Evolutionary conservation across 78 protist genomes (phyloP).

Genomic region (Monosiga brevicollis): DNA sequence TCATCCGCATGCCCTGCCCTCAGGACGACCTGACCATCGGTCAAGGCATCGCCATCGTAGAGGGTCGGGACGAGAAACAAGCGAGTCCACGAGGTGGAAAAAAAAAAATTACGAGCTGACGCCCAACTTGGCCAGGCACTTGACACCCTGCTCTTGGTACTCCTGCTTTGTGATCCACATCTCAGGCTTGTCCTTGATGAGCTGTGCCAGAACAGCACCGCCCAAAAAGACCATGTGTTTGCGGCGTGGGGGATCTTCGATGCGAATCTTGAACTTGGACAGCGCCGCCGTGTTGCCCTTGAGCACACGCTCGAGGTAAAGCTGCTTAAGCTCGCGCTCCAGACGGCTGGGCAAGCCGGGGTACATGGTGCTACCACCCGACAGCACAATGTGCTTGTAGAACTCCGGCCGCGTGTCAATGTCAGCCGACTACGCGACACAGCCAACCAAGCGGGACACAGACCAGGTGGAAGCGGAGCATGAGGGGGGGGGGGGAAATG

Average conservation of each 20-base stretch:
- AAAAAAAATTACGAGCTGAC: too few relatives aligned
- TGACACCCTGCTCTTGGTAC: slow-evolving; percentile 74
- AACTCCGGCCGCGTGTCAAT: slow-evolving; percentile 82
- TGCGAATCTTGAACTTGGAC: slow-evolving; percentile 70
- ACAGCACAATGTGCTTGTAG: slow-evolving; percentile 94
- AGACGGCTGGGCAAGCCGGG: slow-evolving; percentile 88
- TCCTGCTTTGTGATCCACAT: slow-evolving; percentile 83
- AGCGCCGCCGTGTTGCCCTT: slow-evolving; percentile 64
- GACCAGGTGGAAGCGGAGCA: too few relatives aligned
- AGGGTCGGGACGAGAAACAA: too few relatives aligned
- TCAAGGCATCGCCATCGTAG: too few relatives aligned
- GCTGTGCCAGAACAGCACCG: slow-evolving; percentile 96
- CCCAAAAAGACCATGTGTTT: slow-evolving; percentile 99
- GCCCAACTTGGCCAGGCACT: slow-evolving; percentile 26
- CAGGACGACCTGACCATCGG: too few relatives aligned
- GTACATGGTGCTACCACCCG: slow-evolving; percentile 87
- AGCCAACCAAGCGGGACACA: too few relatives aligned
- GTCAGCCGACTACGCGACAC: slow-evolving; percentile 58
- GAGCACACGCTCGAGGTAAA: slow-evolving; percentile 66
- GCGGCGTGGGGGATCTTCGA: slow-evolving; percentile 97
- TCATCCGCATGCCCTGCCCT: too few relatives aligned
- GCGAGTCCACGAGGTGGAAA: too few relatives aligned
- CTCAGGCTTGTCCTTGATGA: slow-evolving; percentile 72
- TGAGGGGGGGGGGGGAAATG: too few relatives aligned
- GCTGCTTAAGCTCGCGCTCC: slow-evolving; percentile 84